Evolutionary conservation across 306 rosid genomes (phyloP), one percentile per base, ranked within the genome.

Genomic region (Hippophae gyantsensis): DNA sequence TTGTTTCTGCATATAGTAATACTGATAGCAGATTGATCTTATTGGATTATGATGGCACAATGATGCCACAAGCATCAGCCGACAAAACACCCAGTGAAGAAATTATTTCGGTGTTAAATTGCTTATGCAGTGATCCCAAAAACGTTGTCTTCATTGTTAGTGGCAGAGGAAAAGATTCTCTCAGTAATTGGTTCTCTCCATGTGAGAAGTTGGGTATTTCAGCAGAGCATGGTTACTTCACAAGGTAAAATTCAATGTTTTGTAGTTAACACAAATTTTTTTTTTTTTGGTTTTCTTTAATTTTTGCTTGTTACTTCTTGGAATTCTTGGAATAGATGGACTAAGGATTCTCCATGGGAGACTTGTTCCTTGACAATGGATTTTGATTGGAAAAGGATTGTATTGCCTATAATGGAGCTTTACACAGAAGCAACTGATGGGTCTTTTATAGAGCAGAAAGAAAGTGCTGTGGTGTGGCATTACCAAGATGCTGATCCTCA

Each of bases 391-490:
- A 83, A 74, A 63, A 76, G 48, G 47, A 77, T 72, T 56, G 87
- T 52, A 18, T 75, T 80, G 46, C 89, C 89, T 0, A 85, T 86
- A 52, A 78, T 86, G 95, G 90, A 81, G 40, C 90, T 47, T 60
- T 86, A 86, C 14, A 86, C 90, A 11, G 90, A 86, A 68, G 80
- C 89, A 50, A 86, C 95, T 0, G 95, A 83, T 69, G 95, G 95
- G 58, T 86, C 95, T 67, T 83, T 81, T 58, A 83, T 86, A 57
- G 95, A 86, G 54, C 66, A 69, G 45, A 86, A 86, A 63, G 95
- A 86, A 50, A 86, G 85, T 54, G 95, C 90, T 46, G 8, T 83
- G 66, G 95, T 86, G 25, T 86, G 95, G 95, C 87, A 86, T 43
- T 82, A 86, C 56, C 80, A 73, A 56, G 78, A 78, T 53, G 95